These are phyloP conservation scores for Backusella australiensis DNA, from an alignment of 192 early-diverging fungal genomes.

Conservation along the genomic window DNA sequence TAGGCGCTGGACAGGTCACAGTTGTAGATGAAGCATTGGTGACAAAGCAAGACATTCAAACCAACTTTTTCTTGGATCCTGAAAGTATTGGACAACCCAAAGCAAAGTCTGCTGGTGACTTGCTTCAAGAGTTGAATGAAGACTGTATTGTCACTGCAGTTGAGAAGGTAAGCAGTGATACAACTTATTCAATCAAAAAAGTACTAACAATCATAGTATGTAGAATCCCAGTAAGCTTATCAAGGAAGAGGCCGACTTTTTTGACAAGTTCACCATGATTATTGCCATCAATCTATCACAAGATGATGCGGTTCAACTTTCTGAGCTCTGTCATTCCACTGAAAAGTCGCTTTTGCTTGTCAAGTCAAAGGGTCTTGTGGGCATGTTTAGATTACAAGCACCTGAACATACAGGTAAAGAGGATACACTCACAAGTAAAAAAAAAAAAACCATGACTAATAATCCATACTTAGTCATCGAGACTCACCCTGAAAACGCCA, in stretches of 20 bases:
- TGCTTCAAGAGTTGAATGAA: conserved; percentile 86
- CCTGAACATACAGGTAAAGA: conserved; percentile 77
- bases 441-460: background rate
- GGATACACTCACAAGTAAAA: background rate
- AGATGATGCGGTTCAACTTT: conserved; percentile 51
- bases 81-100: conserved; percentile 62
- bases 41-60: conserved; percentile 66
- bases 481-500: conserved; percentile 74
- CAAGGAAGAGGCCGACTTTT: conserved; percentile 50
- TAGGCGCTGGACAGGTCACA: conserved; percentile 88
- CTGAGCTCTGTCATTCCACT: conserved; percentile 58
- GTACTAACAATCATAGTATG: background rate
- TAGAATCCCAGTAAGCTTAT: conserved; percentile 52
- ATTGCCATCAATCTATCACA: conserved; percentile 67
- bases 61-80: conserved; percentile 90
- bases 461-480: conserved; percentile 71
- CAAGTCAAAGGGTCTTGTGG: conserved; percentile 73
- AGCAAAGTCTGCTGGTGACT: conserved; percentile 57
- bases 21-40: conserved; percentile 77
- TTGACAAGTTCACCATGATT: conserved; percentile 72
- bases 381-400: conserved; percentile 63
- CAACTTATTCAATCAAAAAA: too few relatives aligned
- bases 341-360: conserved; percentile 71
- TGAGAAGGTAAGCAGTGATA: conserved; percentile 41
- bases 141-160: conserved; percentile 69